Conservation (phyloP, 192 early-diverging fungal species). For the Phycomyces nitens region DNA sequence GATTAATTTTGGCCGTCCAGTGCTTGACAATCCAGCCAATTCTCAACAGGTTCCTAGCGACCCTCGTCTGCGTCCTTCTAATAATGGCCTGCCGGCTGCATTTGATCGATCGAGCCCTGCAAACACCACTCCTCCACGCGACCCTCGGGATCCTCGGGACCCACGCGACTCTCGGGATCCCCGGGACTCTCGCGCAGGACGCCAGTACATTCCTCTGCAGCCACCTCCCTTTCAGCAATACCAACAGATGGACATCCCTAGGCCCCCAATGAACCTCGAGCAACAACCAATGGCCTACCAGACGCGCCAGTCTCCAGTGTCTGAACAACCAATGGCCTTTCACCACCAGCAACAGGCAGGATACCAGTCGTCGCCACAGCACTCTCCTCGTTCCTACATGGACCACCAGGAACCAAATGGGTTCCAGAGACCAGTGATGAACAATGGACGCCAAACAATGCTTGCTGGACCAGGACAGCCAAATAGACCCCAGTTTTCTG, state of each 20-base stretch:
- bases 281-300: too few relatives aligned
- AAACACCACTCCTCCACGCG: neutral
- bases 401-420: too few relatives aligned
- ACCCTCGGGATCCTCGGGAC: neutral
- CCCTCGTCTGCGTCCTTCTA: constrained; percentile 5
- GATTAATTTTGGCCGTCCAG: too few relatives aligned
- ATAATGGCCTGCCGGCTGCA: too few relatives aligned
- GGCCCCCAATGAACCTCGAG: too few relatives aligned
- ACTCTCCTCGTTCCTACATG: too few relatives aligned
- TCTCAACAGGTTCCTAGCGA: neutral
- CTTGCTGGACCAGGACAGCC: neutral
- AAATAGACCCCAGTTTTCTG: neutral
- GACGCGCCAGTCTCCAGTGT: too few relatives aligned
- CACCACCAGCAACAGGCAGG: too few relatives aligned
- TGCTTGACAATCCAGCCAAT: too few relatives aligned
- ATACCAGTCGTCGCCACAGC: too few relatives aligned
- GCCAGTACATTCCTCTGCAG: neutral
- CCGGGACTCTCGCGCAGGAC: neutral
- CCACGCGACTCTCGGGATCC: neutral
- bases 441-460: neutral
- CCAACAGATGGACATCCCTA: neutral
- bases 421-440: too few relatives aligned
- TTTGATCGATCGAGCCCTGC: neutral
- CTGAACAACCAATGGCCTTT: too few relatives aligned
- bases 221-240: neutral